Evolutionary conservation across 805 yeast genomes (phyloP).

Genomic region (Sungouiella blattae): DNA sequence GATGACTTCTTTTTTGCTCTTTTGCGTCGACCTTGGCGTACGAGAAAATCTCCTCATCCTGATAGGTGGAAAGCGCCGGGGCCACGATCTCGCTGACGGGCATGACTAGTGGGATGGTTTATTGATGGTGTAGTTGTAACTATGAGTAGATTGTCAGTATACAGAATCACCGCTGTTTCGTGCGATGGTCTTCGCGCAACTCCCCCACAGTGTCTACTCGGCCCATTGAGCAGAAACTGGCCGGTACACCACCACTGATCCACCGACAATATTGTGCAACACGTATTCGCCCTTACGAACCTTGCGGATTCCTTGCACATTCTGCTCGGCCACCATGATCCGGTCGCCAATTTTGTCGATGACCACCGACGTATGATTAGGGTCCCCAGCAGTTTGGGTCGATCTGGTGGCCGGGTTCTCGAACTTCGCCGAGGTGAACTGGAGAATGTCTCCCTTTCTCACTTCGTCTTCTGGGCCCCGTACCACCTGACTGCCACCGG

Average conservation of each 20-base stretch:
- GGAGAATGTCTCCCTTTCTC: slow-evolving; percentile 55
- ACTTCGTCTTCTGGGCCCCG: slow-evolving; percentile 33
- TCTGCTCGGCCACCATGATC: slow-evolving; percentile 46
- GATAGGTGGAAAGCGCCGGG: slow-evolving; percentile 72
- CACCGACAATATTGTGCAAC: slow-evolving; percentile 36
- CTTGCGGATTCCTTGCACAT: slow-evolving; percentile 39
- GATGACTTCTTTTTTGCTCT: slow-evolving; percentile 21
- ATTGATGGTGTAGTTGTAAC: background rate
- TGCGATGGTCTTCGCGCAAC: background rate
- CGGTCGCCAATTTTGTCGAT: slow-evolving; percentile 24
- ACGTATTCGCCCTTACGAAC: slow-evolving; percentile 40
- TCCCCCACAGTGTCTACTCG: slow-evolving; percentile 1
- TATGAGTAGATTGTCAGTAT: background rate
- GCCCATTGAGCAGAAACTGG: slow-evolving; percentile 48
- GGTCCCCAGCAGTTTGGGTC: slow-evolving; percentile 44
- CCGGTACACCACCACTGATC: slow-evolving; percentile 44
- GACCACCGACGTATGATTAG: slow-evolving; percentile 50
- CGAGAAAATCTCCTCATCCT: slow-evolving; percentile 55
- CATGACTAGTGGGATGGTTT: slow-evolving; percentile 7
- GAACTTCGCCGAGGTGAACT: slow-evolving; percentile 42
- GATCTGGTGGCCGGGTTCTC: slow-evolving; percentile 30
- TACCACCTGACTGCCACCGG: slow-evolving; percentile 12
- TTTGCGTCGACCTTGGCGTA: slow-evolving; percentile 41
- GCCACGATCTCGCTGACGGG: slow-evolving; percentile 33
- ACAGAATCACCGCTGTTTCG: background rate